A percentile compares a stretch with the other conserved stretches of the same genome.
These are phyloP conservation scores for Secale cereale DNA, from an alignment of 176 grass and related monocot genomes.

Conservation along the genomic window DNA sequence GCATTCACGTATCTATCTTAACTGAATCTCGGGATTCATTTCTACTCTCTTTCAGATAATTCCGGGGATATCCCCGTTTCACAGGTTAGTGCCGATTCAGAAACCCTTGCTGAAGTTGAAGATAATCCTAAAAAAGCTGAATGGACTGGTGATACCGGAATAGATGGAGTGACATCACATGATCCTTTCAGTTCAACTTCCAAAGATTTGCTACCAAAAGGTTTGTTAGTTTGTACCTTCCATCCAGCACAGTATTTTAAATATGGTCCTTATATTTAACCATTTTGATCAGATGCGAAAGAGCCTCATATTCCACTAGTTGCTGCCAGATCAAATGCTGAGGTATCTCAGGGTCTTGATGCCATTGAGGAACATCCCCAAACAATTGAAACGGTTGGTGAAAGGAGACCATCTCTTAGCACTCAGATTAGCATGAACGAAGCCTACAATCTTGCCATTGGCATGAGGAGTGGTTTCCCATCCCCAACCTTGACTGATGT, in stretches of 20 bases:
- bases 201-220: constrained; percentile 9
- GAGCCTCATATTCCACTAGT: constrained; percentile 9
- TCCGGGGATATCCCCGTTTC: constrained; percentile 3
- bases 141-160: constrained; percentile 4
- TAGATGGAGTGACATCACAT: constrained; percentile 8
- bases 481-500: constrained; percentile 78
- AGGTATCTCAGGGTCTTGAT: constrained; percentile 23
- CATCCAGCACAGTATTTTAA: constrained; percentile 11
- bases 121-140: constrained; percentile 22
- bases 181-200: constrained; percentile 26
- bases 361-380: constrained; percentile 25
- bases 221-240: constrained; percentile 18
- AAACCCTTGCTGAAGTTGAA: constrained; percentile 28
- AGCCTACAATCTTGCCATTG: constrained; percentile 67
- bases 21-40: not conserved
- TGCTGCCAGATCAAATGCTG: constrained; percentile 25
- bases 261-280: constrained; percentile 13
- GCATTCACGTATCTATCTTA: not conserved
- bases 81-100: constrained; percentile 16
- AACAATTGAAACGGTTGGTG: constrained; percentile 28
- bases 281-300: constrained; percentile 23
- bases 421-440: constrained; percentile 71
- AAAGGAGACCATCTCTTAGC: constrained; percentile 51
- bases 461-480: constrained; percentile 44
- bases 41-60: constrained; percentile 15